A percentile compares a stretch with the other conserved stretches of the same genome.
phyloP scores from a whole-genome alignment of 2,329 filamentous ascomycete species.

The Pseudofabraea citricarpa region DNA sequence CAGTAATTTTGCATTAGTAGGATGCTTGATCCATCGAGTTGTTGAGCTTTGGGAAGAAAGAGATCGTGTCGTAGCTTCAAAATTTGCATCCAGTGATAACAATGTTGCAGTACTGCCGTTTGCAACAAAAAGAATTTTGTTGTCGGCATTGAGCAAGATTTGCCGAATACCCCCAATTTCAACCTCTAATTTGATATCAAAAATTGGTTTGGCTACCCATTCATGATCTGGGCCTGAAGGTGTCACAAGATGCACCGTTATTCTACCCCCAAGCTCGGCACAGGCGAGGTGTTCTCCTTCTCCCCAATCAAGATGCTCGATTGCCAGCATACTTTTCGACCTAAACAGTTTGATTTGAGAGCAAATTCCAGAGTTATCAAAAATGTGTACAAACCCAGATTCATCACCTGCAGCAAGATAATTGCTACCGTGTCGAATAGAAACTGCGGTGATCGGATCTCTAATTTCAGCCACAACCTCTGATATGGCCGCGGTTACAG shows the following conservation, averaged over 20 bases:
- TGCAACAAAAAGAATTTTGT: neutral
- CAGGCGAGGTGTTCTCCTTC: conserved; percentile 1
- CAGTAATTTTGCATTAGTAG: neutral
- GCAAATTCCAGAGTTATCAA: neutral
- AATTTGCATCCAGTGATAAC: neutral
- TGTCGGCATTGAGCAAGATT: conserved; percentile 2
- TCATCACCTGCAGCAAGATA: conserved; percentile 2
- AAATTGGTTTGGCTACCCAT: neutral
- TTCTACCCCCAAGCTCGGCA: neutral
- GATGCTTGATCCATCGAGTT: conserved; percentile 3
- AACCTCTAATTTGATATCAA: conserved; percentile 1
- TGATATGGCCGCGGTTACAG: conserved; percentile 1
- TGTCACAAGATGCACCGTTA: neutral
- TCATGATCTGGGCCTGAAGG: neutral
- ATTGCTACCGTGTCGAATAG: neutral
- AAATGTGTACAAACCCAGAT: neutral
- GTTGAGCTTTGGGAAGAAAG: neutral
- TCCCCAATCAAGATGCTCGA: conserved; percentile 5
- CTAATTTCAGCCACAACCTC: conserved; percentile 1
- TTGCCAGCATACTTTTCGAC: neutral
- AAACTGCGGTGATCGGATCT: conserved; percentile 5
- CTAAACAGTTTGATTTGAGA: conserved; percentile 1
- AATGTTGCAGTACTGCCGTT: neutral
- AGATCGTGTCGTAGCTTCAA: neutral
- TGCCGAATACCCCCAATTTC: neutral